Conservation (phyloP, 352 stramenopile genomes). For the Phytophthora rubi region DNA sequence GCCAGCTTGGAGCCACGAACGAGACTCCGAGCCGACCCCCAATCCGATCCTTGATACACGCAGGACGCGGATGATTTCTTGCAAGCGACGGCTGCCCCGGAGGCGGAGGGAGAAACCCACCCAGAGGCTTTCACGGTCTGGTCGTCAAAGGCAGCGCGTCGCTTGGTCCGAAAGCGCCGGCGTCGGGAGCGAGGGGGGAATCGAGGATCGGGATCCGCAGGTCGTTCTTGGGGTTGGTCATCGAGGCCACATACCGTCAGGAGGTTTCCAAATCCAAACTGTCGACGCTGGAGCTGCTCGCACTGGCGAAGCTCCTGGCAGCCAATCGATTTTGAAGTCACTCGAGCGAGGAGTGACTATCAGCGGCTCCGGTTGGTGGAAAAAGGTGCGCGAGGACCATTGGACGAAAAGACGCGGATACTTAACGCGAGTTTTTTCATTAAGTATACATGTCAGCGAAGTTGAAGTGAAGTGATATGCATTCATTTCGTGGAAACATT, state of each 20-base stretch:
- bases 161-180: constrained; percentile 27
- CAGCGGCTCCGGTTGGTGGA: not conserved
- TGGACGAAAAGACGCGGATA: not conserved
- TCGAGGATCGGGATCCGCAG: constrained; percentile 48
- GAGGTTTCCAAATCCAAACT: constrained; percentile 88
- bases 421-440: not conserved
- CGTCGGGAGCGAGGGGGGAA: constrained; percentile 33
- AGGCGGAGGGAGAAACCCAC: not conserved
- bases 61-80: constrained; percentile 49
- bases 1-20: constrained; percentile 9
- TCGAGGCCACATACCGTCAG: constrained; percentile 73
- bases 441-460: not conserved
- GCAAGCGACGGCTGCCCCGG: constrained; percentile 40
- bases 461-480: not conserved
- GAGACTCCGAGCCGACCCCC: constrained; percentile 13
- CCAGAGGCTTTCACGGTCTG: not conserved
- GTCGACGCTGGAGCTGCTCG: constrained; percentile 1
- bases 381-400: not conserved
- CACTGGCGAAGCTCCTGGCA: constrained; percentile 13
- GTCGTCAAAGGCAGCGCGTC: constrained; percentile 23
- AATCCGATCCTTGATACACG: constrained; percentile 91
- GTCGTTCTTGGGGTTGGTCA: constrained; percentile 6
- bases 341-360: not conserved
- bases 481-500: no score
- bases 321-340: not conserved